Percentiles rank a stretch among this genome's conserved stretches.
Evolutionary conservation across 2,329 filamentous ascomycete genomes (phyloP).

Genomic region (Pseudocercospora fijiensis): DNA sequence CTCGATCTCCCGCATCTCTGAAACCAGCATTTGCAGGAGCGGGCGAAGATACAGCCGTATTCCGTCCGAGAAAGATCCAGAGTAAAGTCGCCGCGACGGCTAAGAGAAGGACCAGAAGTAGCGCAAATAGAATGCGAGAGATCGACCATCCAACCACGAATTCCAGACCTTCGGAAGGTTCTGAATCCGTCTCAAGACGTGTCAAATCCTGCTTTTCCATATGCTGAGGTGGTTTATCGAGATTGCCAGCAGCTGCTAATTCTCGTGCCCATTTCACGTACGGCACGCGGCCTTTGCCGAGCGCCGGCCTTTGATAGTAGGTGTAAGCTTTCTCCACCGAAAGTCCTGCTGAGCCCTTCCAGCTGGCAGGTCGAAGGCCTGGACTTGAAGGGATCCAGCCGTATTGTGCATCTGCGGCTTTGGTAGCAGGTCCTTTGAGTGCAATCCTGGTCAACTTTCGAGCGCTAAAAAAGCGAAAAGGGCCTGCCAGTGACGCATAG

Average conservation of each 20-base stretch:
- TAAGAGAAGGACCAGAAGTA: slow-evolving; percentile 34
- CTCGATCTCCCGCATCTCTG: slow-evolving; percentile 38
- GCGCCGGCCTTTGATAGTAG: slow-evolving; percentile 37
- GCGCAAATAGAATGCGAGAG: slow-evolving; percentile 31
- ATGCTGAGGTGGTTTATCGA: slow-evolving; percentile 1
- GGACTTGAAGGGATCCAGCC: slow-evolving; percentile 37
- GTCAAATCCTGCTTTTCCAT: slow-evolving; percentile 12
- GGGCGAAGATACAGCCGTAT: slow-evolving; percentile 17
- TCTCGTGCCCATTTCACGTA: slow-evolving; percentile 48
- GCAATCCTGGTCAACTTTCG: slow-evolving; percentile 35
- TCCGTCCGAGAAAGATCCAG: slow-evolving; percentile 41
- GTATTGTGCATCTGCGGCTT: slow-evolving; percentile 31
- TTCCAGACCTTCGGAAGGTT: slow-evolving; percentile 39
- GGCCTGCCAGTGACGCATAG: slow-evolving; percentile 33
- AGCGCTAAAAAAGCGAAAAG: slow-evolving; percentile 34
- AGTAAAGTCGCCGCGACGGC: slow-evolving; percentile 36
- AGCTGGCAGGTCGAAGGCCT: slow-evolving; percentile 10
- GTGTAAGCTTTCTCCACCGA: slow-evolving; percentile 43
- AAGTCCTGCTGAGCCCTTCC: background rate
- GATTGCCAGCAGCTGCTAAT: slow-evolving; percentile 31
- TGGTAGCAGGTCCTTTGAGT: slow-evolving; percentile 30
- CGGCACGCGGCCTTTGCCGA: slow-evolving; percentile 41
- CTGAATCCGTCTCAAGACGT: slow-evolving; percentile 23
- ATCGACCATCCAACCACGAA: slow-evolving; percentile 40
- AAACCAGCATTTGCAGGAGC: slow-evolving; percentile 29